Evolutionary conservation across 78 protist species (phyloP), one percentile per base, ranked within the genome.

Genomic region (Planoprotostelium fungivorum): DNA sequence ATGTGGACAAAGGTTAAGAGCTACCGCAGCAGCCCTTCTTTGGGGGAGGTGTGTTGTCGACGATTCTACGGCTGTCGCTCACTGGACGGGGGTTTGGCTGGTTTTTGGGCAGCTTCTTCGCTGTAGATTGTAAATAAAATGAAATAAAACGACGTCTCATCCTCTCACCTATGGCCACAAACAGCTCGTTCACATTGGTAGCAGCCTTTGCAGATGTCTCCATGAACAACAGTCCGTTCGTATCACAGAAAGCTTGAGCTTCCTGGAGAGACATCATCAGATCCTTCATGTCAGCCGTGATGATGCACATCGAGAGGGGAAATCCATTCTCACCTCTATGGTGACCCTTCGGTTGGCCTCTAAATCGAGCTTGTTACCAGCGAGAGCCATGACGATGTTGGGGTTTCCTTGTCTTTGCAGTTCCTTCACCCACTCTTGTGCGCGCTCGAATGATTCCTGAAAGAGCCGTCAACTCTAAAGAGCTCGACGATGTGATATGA

Each of bases 141-240:
- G n/a, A n/a, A n/a, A n/a, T n/a, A n/a, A n/a, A n/a, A n/a, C n/a
- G n/a, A n/a, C n/a, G n/a, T n/a, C n/a, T n/a, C n/a, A n/a, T n/a
- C n/a, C n/a, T n/a, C n/a, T n/a, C 16, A 51, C 73, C 73, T 51
- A 51, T 51, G 73, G 73, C 73, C 73, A 51, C 73, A 51, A 51
- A 51, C 31, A 51, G 73, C 73, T 51, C 73, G 73, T 51, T 51
- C 73, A 98, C 99, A 88, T 98, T 97, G 51, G 89, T 94, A 0
- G 98, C 99, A 25, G 98, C 97, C 93, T 99, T 99, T 0, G 99
- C 99, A 25, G 97, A 94, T 0, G 99, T 97, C 88, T 99, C 99
- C 85, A 98, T 89, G 93, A 98, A 99, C 29, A 97, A 34, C 35
- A 99, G 91, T 29, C 97, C 97, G 83, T 98, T 84, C 63, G 87